Base-by-base conservation (phyloP, 140 eudicot genomes). In the Flaveria floridana region DNA sequence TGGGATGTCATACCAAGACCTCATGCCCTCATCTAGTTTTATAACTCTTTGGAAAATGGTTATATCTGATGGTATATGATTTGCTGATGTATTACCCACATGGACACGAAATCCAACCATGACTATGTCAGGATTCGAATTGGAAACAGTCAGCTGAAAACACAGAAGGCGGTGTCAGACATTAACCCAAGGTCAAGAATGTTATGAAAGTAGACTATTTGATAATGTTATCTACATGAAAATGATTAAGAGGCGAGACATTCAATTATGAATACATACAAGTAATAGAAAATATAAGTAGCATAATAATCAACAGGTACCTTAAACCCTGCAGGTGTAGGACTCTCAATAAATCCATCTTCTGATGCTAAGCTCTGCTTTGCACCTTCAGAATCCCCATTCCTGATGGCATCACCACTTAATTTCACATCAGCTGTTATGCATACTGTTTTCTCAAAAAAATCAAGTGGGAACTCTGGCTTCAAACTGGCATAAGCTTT, bases 1-100 rank as follows among this genome's bases (percentile, higher is more conserved):
- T 18, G 99, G 99, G 70, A 94, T 79, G 86, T 94, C 99, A 80
- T 94, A 94, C 99, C 99, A 94, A 67, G 96, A 90, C 66, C 97
- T 84, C 97, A 88, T 91, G 80, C 97, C 99, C 78, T 88, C 97
- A 76, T 94, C 99, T 68, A 94, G 77, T 72, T 94, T 94, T 79
- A 94, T 79, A 59, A 82, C 87, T 81, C 99, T 94, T 81, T 94
- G 99, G 73, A 94, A 91, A 15, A 94, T 87, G 78, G 87, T 85
- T 66, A 94, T 85, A 69, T 94, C 99, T 39, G 99, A 88, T 20
- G 99, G 99, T 76, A 94, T 94, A 75, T 94, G 97, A 80, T 85
- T 94, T 26, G 90, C 90, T 59, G 96, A 94, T 70, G 97, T 90
- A 72, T 88, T 94, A 9, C 99, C 99, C 53, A 94, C 97, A 64